Evolutionary conservation across 2,329 filamentous ascomycete genomes (phyloP).

Genomic region (Plenodomus biglobosus): DNA sequence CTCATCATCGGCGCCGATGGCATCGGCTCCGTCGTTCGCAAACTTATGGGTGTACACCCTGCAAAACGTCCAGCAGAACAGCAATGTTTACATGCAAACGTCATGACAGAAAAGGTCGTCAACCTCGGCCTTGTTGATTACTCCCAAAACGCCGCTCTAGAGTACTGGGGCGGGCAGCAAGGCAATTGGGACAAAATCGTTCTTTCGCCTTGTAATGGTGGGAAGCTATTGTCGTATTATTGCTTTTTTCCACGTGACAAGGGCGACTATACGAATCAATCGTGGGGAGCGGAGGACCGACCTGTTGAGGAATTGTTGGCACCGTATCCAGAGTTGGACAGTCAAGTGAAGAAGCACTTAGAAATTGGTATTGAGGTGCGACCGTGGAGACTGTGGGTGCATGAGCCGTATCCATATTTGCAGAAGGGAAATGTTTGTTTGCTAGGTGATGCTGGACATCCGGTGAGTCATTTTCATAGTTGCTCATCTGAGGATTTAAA

Average conservation of each 20-base stretch:
- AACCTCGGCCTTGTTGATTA: slow-evolving; percentile 64
- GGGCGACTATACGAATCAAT: slow-evolving; percentile 63
- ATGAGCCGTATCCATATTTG: slow-evolving; percentile 63
- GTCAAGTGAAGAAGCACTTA: slow-evolving; percentile 59
- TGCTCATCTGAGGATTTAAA: too few relatives aligned
- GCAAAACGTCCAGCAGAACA: slow-evolving; percentile 62
- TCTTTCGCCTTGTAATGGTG: slow-evolving; percentile 67
- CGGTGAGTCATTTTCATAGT: too few relatives aligned
- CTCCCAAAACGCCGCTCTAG: slow-evolving; percentile 60
- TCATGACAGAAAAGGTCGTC: slow-evolving; percentile 62
- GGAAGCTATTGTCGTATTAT: slow-evolving; percentile 67
- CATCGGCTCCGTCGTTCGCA: slow-evolving; percentile 66
- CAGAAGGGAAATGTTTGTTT: slow-evolving; percentile 57
- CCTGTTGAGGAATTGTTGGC: slow-evolving; percentile 62
- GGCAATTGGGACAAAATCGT: slow-evolving; percentile 69
- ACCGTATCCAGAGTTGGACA: slow-evolving; percentile 63
- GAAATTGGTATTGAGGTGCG: slow-evolving; percentile 63
- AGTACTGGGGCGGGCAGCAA: slow-evolving; percentile 71
- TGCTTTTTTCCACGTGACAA: slow-evolving; percentile 66
- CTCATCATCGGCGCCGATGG: slow-evolving; percentile 66
- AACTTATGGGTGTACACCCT: slow-evolving; percentile 63
- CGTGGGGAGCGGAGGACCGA: slow-evolving; percentile 57
- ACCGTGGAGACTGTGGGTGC: slow-evolving; percentile 67
- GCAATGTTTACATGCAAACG: slow-evolving; percentile 66
- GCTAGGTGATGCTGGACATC: slow-evolving; percentile 67